Base-by-base conservation (phyloP, 1,139 yeast species). In the Barnettozyma hawaiiensis region DNA sequence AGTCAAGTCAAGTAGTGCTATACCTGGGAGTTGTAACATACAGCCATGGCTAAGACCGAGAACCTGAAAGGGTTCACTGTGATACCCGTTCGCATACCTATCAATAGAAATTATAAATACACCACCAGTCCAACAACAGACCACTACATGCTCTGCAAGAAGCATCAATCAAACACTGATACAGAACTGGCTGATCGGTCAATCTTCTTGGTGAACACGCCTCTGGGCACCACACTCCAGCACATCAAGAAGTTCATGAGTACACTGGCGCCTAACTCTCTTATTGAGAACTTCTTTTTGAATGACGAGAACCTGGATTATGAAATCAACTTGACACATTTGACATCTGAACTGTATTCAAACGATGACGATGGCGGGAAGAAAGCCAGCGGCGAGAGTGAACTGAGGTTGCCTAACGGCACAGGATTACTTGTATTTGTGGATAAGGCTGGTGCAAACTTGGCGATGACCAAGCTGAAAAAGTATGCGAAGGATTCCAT, bases 161-260 rank as follows among this genome's bases (percentile, higher is more conserved):
- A 78, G 55, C 94, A 84, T 58, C 66, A 67, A 35, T 59, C 72
- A 8, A 60, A 55, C 38, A 51, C 61, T 20, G 52, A 56, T 21
- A 79, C 76, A 46, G 57, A 66, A n/a, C 70, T 56, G 4, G 60
- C 69, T 11, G 64, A 64, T 35, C 58, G 81, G 40, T 71, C 84
- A 11, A 64, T 90, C 15, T 90, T 89, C 62, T 61, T 83, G n/a
- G 78, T 82, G 47, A 89, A 89, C 58, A 66, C 87, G 38, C 96
- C 97, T 3, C 66, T 81, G 23, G 72, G 74, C 47, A 71, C 89
- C 10, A 70, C 72, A 29, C 57, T 75, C 14, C 67, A 71, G 28
- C 67, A 70, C 22, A 60, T 87, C 35, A 82, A 78, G 58, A 69
- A 69, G 45, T 71, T 78, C 41, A 77, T 87, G 55, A 76, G 75